These are phyloP conservation scores for Penicillium aurantiogriseum DNA, from an alignment of 2,329 filamentous ascomycete species.

Conservation along the genomic window DNA sequence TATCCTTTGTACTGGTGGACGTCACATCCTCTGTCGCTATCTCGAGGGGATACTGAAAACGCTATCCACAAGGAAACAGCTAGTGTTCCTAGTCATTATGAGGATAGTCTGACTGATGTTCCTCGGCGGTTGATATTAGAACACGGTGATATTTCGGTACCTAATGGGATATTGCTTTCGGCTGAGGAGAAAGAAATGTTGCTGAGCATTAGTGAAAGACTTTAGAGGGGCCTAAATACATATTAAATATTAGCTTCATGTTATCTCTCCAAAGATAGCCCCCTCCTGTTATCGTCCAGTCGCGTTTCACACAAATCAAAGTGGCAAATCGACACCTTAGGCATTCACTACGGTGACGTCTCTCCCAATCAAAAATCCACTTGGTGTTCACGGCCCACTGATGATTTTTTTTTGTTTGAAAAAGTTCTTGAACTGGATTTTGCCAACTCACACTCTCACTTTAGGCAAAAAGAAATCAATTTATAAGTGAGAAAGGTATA, in stretches of 20 bases:
- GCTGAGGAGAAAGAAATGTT: conserved; percentile 34
- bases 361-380: conserved; percentile 7
- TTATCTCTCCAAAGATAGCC: neutral
- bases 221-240: conserved; percentile 19
- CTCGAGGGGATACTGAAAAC: conserved; percentile 20
- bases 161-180: conserved; percentile 36
- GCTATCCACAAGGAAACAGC: conserved; percentile 18
- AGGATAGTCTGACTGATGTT: conserved; percentile 24
- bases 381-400: conserved; percentile 2
- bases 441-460: neutral
- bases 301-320: conserved; percentile 2
- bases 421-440: neutral
- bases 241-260: neutral
- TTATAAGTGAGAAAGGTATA: neutral
- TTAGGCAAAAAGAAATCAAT: neutral
- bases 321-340: conserved; percentile 9
- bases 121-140: conserved; percentile 32
- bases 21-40: conserved; percentile 28
- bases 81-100: conserved; percentile 20
- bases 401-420: conserved; percentile 8
- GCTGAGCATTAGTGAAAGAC: conserved; percentile 34
- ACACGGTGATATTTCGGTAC: conserved; percentile 31
- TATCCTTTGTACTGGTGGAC: conserved; percentile 70
- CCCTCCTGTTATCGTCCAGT: conserved; percentile 1
- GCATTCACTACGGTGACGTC: conserved; percentile 9